Evolutionary conservation across 1,284 basidiomycete species (phyloP).

Genomic region (Sanghuangporus sanghuang): DNA sequence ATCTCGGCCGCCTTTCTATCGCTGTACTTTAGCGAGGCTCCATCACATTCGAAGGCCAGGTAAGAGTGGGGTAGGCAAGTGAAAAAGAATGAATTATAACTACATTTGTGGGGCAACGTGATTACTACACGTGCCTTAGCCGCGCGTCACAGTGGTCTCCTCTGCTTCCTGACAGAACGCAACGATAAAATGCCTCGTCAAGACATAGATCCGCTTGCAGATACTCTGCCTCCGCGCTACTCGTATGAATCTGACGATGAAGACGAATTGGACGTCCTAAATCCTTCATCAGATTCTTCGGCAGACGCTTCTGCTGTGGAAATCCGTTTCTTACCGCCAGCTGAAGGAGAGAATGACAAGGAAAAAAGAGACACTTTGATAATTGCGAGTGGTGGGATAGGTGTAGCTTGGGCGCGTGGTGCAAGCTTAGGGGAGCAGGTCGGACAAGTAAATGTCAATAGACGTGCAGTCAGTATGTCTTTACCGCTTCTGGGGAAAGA

Average conservation of each 20-base stretch:
- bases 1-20: no score
- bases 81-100: no score
- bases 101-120: no score
- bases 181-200: constrained; percentile 20
- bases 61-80: no score
- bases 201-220: constrained; percentile 52
- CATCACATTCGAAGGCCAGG: no score
- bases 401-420: constrained; percentile 45
- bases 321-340: constrained; percentile 34
- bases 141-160: no score
- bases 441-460: constrained; percentile 42
- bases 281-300: neutral
- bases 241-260: constrained; percentile 65
- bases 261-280: constrained; percentile 44
- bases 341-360: constrained; percentile 22
- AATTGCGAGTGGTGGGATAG: constrained; percentile 43
- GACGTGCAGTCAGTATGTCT: constrained; percentile 36
- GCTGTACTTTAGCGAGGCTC: no score
- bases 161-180: no score
- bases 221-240: constrained; percentile 51
- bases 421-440: constrained; percentile 46
- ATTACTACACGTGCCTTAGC: no score
- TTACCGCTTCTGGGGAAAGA: neutral
- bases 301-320: constrained; percentile 20
- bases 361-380: constrained; percentile 30